Conservation (phyloP, 305 asterid genomes). For the Fraxinus paxiana region DNA sequence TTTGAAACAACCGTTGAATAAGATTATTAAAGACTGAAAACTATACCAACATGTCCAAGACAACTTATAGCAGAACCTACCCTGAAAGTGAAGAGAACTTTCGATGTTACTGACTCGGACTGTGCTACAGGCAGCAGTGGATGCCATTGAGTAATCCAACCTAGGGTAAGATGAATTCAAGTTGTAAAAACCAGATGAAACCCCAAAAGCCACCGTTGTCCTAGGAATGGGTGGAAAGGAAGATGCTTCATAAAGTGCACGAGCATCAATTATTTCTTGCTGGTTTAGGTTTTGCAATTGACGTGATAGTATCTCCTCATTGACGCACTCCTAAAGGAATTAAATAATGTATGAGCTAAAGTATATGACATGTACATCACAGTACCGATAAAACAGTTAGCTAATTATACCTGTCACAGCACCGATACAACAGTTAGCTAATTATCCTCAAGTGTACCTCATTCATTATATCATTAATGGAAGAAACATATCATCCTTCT, state of each 20-base stretch:
- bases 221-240: constrained; percentile 16
- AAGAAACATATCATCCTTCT: not conserved
- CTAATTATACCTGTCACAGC: not conserved
- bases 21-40: not conserved
- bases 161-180: constrained; percentile 19
- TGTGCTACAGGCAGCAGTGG: constrained; percentile 17
- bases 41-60: not conserved
- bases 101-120: constrained; percentile 3
- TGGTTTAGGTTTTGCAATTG: constrained; percentile 21
- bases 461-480: not conserved
- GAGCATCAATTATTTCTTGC: constrained; percentile 18
- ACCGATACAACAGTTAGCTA: not conserved
- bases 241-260: constrained; percentile 9
- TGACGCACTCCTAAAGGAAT: constrained; percentile 23
- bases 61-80: constrained; percentile 13
- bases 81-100: constrained; percentile 21
- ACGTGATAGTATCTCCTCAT: constrained; percentile 15
- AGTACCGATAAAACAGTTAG: not conserved
- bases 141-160: constrained; percentile 22
- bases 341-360: constrained; percentile 14
- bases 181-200: constrained; percentile 17
- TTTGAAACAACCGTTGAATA: constrained; percentile 8
- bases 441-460: not conserved
- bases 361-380: constrained; percentile 4
- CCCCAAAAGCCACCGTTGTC: constrained; percentile 16